phyloP scores from a whole-genome alignment of 1,284 basidiomycete genomes.

The Sporisorium reilianum region DNA sequence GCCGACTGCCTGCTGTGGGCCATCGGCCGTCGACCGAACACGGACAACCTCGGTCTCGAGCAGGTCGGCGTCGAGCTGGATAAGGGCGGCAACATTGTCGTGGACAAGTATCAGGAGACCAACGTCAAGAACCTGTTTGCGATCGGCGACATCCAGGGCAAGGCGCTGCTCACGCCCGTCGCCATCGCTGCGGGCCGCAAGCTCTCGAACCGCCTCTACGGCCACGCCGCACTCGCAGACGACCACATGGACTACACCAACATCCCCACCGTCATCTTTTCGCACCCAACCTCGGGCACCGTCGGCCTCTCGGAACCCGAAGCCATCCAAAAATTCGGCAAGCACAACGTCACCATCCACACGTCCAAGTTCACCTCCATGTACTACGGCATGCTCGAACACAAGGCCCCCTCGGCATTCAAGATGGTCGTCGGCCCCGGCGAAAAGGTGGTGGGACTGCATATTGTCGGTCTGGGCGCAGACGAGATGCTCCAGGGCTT shows the following conservation, averaged over 20 bases:
- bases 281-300: constrained; percentile 56
- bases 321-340: constrained; percentile 86
- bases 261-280: constrained; percentile 76
- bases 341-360: constrained; percentile 90
- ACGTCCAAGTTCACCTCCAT: constrained; percentile 71
- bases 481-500: constrained; percentile 96
- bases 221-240: constrained; percentile 82
- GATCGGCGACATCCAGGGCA: constrained; percentile 92
- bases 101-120: constrained; percentile 87
- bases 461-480: constrained; percentile 84
- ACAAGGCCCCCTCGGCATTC: constrained; percentile 80
- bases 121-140: constrained; percentile 80
- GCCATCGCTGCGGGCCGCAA: constrained; percentile 95
- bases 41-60: constrained; percentile 82
- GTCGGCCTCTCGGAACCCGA: constrained; percentile 80
- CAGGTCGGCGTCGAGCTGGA: constrained; percentile 82
- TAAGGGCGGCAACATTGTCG: constrained; percentile 82
- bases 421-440: constrained; percentile 91
- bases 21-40: constrained; percentile 87
- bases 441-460: constrained; percentile 93
- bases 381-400: constrained; percentile 68
- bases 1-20: constrained; percentile 94
- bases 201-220: constrained; percentile 89
- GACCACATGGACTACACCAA: constrained; percentile 91
- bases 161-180: constrained; percentile 94